Base-by-base conservation (phyloP, 2,329 filamentous ascomycete genomes). In the Reticulascus tulasneorum region DNA sequence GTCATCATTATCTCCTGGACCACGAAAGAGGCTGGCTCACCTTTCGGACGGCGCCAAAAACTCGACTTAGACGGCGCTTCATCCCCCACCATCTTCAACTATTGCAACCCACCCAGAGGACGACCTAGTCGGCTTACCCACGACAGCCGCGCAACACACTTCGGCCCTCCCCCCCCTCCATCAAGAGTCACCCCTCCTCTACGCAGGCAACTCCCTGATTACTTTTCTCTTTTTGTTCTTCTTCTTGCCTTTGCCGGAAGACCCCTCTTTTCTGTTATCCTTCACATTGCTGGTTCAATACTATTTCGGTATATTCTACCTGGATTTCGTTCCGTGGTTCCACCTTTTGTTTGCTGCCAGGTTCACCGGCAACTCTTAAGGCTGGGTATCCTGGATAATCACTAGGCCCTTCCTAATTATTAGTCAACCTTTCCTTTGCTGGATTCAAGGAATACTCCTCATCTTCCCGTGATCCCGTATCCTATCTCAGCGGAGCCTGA, bases 111-210 rank as follows among this genome's bases (percentile, higher is more conserved):
- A 27, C 37, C 25, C 24, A 38, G 27, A n/a, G n/a, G n/a, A n/a
- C n/a, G n/a, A n/a, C 31, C 41, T 27, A 46, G 46, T 45, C 46
- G 42, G 46, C 47, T 46, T 46, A 22, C 39, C 26, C 35, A 37
- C 31, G 23, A 33, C 33, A 44, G 31, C 45, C 42, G 35, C 44
- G 42, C 44, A 40, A 35, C 37, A 32, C 40, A 42, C 37, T 35
- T 40, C 40, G 37, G 40, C 24, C 32, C 37, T 33, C 35, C 40
- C 37, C 38, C 28, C 21, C 24, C 34, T 20, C 34, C 28, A 33
- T 35, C 27, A 32, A 35, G 35, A 7, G 20, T 37, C 28, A 38
- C 30, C 24, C 40, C 25, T 41, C 32, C 40, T 40, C 40, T 37
- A 37, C 40, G 32, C 31, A 37, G 37, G 24, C 23, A 29, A n/a